Base-by-base conservation (phyloP, 352 stramenopile species). In the Achlya hypogyna region DNA sequence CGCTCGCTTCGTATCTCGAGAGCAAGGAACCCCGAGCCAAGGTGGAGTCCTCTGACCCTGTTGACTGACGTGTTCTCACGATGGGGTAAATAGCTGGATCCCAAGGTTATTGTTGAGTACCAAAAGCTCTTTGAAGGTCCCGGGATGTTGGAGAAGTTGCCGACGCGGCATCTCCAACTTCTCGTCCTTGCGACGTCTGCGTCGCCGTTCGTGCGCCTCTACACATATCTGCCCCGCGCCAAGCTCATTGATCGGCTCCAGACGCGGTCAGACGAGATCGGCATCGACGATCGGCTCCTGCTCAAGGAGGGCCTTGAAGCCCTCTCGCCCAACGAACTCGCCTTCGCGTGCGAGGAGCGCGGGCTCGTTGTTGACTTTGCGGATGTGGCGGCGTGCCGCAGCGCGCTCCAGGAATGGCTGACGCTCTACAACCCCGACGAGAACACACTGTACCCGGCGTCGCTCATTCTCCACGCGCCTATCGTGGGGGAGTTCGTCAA, bases 301-400 rank as follows among this genome's bases (percentile, higher is more conserved):
- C 66, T 91, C 25, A 74, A 77, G 40, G 79, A 89, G 71, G 62
- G 22, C 4, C 76, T 93, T 31, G 80, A 88, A 22, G 62, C 75
- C n/a, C 64, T 94, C 38, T 84, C 81, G 42, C 75, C 90, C n/a
- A 80, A 75, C 51, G 85, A 94, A 62, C 75, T 94, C 22, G 83
- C 90, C 74, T 92, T 94, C 72, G 85, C 85, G n/a, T 92, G 83
- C 27, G 75, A 85, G 60, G 85, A 94, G 64, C 82, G 85, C 9
- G 85, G 85, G 8, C 82, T 94, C 32, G 73, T 84, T 10, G 73
- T 75, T 25, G 79, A 79, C 43, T 94, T 90, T 65, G 83, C 81
- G 38, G 71, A 89, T 22, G 84, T 87, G 32, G 70, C 83, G 59
- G 74, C 65, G 34, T 70, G 91, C 35, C 80, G 76, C 2, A 51